Conservation (phyloP, 352 stramenopile species). For the Globisporangium cederbergense region DNA sequence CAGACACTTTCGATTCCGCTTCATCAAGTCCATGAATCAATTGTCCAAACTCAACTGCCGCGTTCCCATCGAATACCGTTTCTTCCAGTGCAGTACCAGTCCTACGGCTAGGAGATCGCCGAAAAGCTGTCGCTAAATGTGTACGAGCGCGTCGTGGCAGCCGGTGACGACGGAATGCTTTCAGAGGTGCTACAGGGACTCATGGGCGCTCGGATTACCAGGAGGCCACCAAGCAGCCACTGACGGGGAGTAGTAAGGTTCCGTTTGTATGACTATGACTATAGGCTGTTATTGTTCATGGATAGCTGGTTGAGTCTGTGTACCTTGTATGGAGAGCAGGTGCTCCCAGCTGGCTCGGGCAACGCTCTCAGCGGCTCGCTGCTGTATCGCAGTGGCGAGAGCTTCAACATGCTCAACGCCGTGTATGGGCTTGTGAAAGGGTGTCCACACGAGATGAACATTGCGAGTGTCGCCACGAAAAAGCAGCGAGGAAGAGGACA, state of each 20-base stretch:
- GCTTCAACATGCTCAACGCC: conserved; percentile 24
- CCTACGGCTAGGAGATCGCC: not conserved
- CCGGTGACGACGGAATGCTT: not conserved
- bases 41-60: too few relatives aligned
- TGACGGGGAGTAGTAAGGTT: not conserved
- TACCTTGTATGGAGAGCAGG: not conserved
- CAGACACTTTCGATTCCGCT: too few relatives aligned
- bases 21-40: too few relatives aligned
- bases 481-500: conserved; percentile 6
- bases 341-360: not conserved
- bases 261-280: not conserved
- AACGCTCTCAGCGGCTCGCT: not conserved
- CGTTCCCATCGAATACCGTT: too few relatives aligned
- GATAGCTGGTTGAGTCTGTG: not conserved
- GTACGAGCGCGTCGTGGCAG: not conserved
- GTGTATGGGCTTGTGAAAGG: conserved; percentile 66
- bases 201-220: not conserved
- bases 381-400: not conserved
- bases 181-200: not conserved
- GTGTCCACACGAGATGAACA: conserved; percentile 48
- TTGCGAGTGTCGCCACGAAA: conserved; percentile 27
- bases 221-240: not conserved
- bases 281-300: not conserved
- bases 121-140: not conserved
- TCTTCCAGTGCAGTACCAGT: too few relatives aligned